phyloP scores from a whole-genome alignment of 2,329 filamentous ascomycete species.

The Didymella pomorum region DNA sequence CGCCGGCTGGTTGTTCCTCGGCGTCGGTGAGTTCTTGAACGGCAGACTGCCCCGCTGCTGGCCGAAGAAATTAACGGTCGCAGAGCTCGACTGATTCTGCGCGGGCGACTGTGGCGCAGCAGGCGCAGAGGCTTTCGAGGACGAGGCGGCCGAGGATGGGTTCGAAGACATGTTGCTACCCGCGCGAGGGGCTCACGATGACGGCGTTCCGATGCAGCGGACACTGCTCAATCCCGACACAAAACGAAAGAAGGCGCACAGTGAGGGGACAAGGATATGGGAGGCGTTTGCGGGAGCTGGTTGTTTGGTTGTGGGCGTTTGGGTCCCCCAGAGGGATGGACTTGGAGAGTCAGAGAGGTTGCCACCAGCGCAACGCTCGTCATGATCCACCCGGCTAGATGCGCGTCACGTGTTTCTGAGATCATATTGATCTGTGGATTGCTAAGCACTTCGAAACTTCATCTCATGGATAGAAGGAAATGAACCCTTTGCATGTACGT shows the following conservation, averaged over 20 bases:
- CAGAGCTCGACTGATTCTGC: constrained; percentile 54
- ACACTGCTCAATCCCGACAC: constrained; percentile 1
- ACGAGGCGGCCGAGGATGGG: constrained; percentile 50
- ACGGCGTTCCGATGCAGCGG: constrained; percentile 21
- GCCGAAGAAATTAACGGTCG: constrained; percentile 54
- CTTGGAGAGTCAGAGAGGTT: constrained; percentile 38
- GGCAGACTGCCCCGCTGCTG: constrained; percentile 54
- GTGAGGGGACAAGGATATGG: constrained; percentile 3
- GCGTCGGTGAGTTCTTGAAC: constrained; percentile 54
- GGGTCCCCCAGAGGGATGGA: constrained; percentile 44
- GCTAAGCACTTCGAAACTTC: not conserved
- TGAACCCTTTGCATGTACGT: not conserved
- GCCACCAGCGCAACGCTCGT: too few species aligned
- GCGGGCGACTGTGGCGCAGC: constrained; percentile 54
- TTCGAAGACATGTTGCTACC: constrained; percentile 55
- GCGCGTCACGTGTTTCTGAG: constrained; percentile 17
- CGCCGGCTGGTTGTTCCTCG: constrained; percentile 77
- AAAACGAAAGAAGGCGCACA: constrained; percentile 12
- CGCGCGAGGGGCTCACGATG: constrained; percentile 39
- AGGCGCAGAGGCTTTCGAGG: constrained; percentile 52
- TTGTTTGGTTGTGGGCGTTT: constrained; percentile 27
- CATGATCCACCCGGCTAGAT: too few species aligned
- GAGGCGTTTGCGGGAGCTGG: not conserved
- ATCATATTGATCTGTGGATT: not conserved
- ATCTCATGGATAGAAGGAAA: not conserved